Percentiles rank a stretch among this genome's conserved stretches.
These are phyloP conservation scores for Colletotrichum lupini DNA, from an alignment of 2,329 filamentous ascomycete genomes.

Conservation along the genomic window DNA sequence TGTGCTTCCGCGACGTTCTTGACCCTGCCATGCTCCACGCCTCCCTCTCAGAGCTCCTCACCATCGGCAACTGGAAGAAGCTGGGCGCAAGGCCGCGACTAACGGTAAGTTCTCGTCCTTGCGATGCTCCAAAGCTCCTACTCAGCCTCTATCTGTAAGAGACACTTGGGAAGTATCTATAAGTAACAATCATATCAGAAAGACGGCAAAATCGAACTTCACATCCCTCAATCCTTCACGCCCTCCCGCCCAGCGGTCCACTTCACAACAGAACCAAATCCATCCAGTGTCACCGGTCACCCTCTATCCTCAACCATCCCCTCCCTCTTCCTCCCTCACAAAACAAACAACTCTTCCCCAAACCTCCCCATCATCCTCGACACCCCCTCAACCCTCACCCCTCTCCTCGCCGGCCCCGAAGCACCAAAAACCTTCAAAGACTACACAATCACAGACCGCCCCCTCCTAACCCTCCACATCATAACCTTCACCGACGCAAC, in stretches of 20 bases:
- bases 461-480: slow-evolving; percentile 59
- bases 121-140: neutral
- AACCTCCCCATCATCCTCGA: slow-evolving; percentile 10
- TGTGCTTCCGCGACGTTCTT: slow-evolving; percentile 59
- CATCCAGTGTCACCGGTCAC: slow-evolving; percentile 10
- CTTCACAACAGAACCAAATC: slow-evolving; percentile 19
- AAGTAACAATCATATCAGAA: neutral
- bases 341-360: neutral
- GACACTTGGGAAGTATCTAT: neutral
- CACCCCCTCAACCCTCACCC: slow-evolving; percentile 19
- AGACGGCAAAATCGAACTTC: slow-evolving; percentile 20
- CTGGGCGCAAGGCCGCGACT: slow-evolving; percentile 55
- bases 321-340: neutral
- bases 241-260: slow-evolving; percentile 26
- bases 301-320: slow-evolving; percentile 24
- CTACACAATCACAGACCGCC: slow-evolving; percentile 53
- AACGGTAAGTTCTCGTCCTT: slow-evolving; percentile 42
- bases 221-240: slow-evolving; percentile 18
- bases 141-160: neutral
- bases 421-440: slow-evolving; percentile 46
- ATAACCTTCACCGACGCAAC: slow-evolving; percentile 61
- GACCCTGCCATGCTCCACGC: slow-evolving; percentile 51
- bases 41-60: slow-evolving; percentile 50
- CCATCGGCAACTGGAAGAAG: slow-evolving; percentile 57
- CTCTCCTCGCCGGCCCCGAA: slow-evolving; percentile 33